These are phyloP conservation scores for Phylloporus rhodoxanthus DNA, from an alignment of 768 basidiomycete genomes.

Conservation along the genomic window DNA sequence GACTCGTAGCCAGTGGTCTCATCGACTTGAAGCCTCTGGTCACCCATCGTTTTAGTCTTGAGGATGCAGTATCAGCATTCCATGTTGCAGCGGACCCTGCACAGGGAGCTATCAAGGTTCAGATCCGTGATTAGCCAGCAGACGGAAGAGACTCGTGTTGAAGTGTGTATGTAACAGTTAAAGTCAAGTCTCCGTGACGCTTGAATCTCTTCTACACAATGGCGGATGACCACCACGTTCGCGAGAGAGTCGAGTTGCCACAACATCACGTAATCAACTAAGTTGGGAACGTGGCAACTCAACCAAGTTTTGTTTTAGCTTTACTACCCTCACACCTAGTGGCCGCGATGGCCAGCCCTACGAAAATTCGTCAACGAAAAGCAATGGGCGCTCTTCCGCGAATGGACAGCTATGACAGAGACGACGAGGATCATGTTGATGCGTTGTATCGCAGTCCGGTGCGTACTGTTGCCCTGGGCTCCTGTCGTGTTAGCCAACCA, in stretches of 20 bases:
- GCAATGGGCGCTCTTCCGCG: slow-evolving; percentile 11
- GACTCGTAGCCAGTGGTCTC: slow-evolving; percentile 69
- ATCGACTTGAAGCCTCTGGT: slow-evolving; percentile 73
- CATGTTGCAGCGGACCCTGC: slow-evolving; percentile 63
- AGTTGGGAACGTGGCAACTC: slow-evolving; percentile 2
- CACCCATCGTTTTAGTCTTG: slow-evolving; percentile 68
- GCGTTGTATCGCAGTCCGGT: slow-evolving; percentile 47
- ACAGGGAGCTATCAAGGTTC: slow-evolving; percentile 66
- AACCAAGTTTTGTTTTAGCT: background rate
- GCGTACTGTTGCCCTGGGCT: slow-evolving; percentile 15
- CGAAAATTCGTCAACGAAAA: slow-evolving; percentile 30
- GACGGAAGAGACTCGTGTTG: background rate
- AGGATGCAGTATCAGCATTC: slow-evolving; percentile 74
- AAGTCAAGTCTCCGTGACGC: too few species aligned
- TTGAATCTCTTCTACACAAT: too few species aligned
- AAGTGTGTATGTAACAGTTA: background rate
- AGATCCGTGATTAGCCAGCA: slow-evolving; percentile 46
- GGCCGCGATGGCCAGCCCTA: slow-evolving; percentile 29
- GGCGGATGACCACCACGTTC: too few species aligned
- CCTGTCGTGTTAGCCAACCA: slow-evolving; percentile 11
- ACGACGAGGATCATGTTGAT: slow-evolving; percentile 49
- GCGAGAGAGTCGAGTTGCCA: too few species aligned
- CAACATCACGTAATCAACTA: slow-evolving; percentile 18
- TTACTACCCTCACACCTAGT: slow-evolving; percentile 3
- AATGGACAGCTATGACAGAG: slow-evolving; percentile 28